These are phyloP conservation scores for Mucor racemosus DNA, from an alignment of 371 early-diverging fungal species.

Conservation along the genomic window DNA sequence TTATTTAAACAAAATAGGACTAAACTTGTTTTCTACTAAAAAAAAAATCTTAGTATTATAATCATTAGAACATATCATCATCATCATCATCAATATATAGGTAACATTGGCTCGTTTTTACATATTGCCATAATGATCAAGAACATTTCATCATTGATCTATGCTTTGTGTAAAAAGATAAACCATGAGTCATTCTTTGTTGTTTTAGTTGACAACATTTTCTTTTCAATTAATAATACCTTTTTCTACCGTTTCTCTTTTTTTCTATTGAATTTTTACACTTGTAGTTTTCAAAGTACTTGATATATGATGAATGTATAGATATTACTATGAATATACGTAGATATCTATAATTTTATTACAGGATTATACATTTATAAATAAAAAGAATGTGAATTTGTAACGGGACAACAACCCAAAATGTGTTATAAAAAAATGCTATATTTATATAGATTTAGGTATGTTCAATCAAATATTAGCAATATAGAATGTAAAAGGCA, in stretches of 20 bases:
- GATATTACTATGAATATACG: too few species aligned
- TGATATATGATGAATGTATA: too few species aligned
- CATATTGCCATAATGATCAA: neutral
- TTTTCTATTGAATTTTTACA: too few species aligned
- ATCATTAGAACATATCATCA: neutral
- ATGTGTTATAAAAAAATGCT: too few species aligned
- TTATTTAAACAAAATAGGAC: constrained; percentile 7
- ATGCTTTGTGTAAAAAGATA: neutral
- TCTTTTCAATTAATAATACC: neutral
- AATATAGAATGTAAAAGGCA: too few species aligned
- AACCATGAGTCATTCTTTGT: neutral
- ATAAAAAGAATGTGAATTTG: too few species aligned
- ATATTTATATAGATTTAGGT: too few species aligned
- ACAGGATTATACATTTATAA: too few species aligned
- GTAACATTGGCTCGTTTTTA: neutral
- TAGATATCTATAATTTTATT: too few species aligned
- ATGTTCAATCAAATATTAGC: too few species aligned
- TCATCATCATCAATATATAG: neutral
- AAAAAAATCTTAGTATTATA: neutral
- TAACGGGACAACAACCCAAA: too few species aligned
- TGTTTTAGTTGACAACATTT: neutral
- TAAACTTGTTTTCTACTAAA: neutral
- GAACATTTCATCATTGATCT: constrained; percentile 3
- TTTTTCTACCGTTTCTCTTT: neutral
- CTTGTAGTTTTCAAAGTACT: too few species aligned